phyloP scores from a whole-genome alignment of 108 stramenopile genomes.

The Nannochloropsis salina region DNA sequence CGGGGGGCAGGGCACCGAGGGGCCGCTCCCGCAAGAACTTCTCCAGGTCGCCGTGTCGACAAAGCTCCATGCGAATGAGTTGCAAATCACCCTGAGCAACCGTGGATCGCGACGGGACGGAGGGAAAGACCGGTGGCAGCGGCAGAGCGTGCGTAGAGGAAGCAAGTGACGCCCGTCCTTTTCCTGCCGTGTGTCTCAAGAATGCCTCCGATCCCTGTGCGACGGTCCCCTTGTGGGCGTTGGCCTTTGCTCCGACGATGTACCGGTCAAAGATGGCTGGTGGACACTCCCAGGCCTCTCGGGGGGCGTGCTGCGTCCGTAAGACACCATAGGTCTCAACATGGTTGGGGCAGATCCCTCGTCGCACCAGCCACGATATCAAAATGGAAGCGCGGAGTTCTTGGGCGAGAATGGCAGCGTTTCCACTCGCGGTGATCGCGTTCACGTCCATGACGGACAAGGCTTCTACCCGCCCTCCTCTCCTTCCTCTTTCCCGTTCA shows the following conservation, averaged over 20 bases:
- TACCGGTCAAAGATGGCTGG: neutral
- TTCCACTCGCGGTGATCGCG: constrained; percentile 57
- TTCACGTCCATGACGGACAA: constrained; percentile 77
- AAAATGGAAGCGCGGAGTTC: constrained; percentile 78
- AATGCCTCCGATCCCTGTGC: neutral
- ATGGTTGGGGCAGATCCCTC: constrained; percentile 83
- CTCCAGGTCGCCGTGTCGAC: constrained; percentile 83
- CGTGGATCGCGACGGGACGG: neutral
- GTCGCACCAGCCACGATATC: constrained; percentile 69
- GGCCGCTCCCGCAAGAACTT: constrained; percentile 65
- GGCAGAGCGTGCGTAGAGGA: neutral
- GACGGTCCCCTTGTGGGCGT: too few relatives aligned
- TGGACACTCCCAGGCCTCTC: neutral
- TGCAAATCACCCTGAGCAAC: constrained; percentile 55
- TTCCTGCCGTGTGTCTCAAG: too few relatives aligned
- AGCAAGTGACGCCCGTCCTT: too few relatives aligned
- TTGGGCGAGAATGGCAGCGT: constrained; percentile 52
- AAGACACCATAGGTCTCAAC: constrained; percentile 61
- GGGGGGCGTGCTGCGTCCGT: constrained; percentile 27
- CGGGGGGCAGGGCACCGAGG: constrained; percentile 20
- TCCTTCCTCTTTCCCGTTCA: neutral
- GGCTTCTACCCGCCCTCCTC: constrained; percentile 59
- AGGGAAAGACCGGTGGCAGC: neutral
- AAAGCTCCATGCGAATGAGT: constrained; percentile 97
- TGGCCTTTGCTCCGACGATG: constrained; percentile 3